Evolutionary conservation across 2,329 filamentous ascomycete genomes (phyloP), one percentile per base, ranked within the genome.

Genomic region (Lanzia echinophila): DNA sequence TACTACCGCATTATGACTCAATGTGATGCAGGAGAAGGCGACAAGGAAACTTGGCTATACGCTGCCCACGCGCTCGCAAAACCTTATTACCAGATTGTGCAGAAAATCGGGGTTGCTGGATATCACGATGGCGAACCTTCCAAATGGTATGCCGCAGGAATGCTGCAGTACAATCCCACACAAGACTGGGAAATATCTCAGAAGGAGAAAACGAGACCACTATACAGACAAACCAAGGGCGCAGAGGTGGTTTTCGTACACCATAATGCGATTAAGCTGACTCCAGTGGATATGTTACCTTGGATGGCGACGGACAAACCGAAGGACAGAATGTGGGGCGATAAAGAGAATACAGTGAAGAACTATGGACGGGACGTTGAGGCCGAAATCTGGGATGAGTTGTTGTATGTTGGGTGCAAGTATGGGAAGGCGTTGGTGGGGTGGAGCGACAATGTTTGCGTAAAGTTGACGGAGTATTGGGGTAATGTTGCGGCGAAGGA

Each of bases 31-130:
- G 75, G 75, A 11, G 67, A 76, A 61, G 75, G 75, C 31, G 75
- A 77, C 63, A 77, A 77, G 58, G 75, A 77, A 59, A 77, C 75
- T 0, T 77, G 77, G 60, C 62, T 75, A 12, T 69, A 72, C 13
- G 74, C 74, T 6, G 73, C 74, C 11, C 56, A 68, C 6, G 71
- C 66, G 8, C 62, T 73, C 1, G 62, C 63, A 4, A 65, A 71
- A 4, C 60, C 69, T 1, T 75, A 69, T 57, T 74, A 75, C 57
- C 66, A 70, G 33, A 73, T 76, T 44, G n/a, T 38, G 3, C 20
- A 54, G 3, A 38, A 20, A 32, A 50, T 17, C 13, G 32, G 22
- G n/a, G n/a, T 54, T 10, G n/a, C 50, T 7, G 52, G 52, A 0
- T 31, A 39, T 39, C 6, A 15, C 11, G 41, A 10, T 12, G 20